Conservation (phyloP, 1,284 basidiomycete genomes). For the Malassezia pachydermatis region DNA sequence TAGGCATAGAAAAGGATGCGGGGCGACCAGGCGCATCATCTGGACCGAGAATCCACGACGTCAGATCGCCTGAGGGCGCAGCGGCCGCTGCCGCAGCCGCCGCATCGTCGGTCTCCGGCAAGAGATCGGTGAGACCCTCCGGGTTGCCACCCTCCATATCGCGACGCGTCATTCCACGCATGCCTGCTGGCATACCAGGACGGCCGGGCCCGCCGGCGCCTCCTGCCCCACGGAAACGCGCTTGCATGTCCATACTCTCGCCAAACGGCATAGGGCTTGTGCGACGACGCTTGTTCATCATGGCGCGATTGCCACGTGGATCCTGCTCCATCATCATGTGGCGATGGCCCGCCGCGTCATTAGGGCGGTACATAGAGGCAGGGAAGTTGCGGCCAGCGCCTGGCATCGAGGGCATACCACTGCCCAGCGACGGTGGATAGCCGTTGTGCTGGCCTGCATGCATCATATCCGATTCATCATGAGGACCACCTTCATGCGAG, state of each 20-base stretch:
- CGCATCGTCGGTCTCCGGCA: constrained; percentile 3
- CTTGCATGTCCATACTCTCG: constrained; percentile 3
- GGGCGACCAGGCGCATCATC: constrained; percentile 8
- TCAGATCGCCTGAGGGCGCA: constrained; percentile 2
- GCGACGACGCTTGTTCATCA: constrained; percentile 13
- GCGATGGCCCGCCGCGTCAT: constrained; percentile 3
- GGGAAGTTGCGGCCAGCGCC: constrained; percentile 6
- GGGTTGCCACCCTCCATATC: constrained; percentile 7
- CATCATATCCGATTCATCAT: constrained; percentile 13
- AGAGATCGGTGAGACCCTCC: constrained; percentile 5
- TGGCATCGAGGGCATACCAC: background rate
- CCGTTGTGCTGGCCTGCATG: constrained; percentile 2
- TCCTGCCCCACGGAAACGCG: constrained; percentile 9
- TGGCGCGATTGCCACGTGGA: background rate
- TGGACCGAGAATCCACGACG: constrained; percentile 16
- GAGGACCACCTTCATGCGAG: constrained; percentile 3
- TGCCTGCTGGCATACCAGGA: background rate
- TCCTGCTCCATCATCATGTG: constrained; percentile 12
- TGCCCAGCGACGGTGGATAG: constrained; percentile 2
- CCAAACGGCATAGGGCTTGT: constrained; percentile 15
- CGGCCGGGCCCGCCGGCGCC: background rate
- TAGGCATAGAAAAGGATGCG: constrained; percentile 8
- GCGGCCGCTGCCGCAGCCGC: background rate
- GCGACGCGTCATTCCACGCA: constrained; percentile 9
- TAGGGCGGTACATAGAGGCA: constrained; percentile 6